A percentile compares a stretch with the other conserved stretches of the same genome.
Evolutionary conservation across 495 filamentous ascomycete genomes (phyloP).

Genomic region (Niebla homalea): DNA sequence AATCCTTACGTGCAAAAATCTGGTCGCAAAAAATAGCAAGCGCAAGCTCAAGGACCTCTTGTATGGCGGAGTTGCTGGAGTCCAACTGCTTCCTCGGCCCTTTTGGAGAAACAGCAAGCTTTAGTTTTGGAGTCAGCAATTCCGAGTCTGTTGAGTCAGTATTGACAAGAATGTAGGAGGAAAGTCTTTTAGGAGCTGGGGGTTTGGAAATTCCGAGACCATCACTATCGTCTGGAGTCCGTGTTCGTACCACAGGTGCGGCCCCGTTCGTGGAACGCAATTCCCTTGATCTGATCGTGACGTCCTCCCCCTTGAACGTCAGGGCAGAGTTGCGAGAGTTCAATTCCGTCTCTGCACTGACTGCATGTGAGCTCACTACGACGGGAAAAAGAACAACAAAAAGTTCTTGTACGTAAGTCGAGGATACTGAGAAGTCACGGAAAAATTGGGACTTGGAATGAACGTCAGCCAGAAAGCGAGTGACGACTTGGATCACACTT

Average conservation of each 20-base stretch:
- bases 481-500: slow-evolving; percentile 52
- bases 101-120: slow-evolving; percentile 45
- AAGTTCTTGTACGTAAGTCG: slow-evolving; percentile 66
- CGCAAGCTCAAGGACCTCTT: slow-evolving; percentile 60
- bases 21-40: slow-evolving; percentile 72
- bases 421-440: slow-evolving; percentile 63
- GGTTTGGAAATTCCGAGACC: slow-evolving; percentile 31
- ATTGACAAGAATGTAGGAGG: slow-evolving; percentile 80
- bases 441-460: slow-evolving; percentile 61
- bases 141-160: slow-evolving; percentile 44
- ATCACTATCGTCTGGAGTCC: slow-evolving; percentile 42
- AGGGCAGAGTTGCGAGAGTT: slow-evolving; percentile 63
- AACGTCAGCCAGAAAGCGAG: slow-evolving; percentile 65
- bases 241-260: slow-evolving; percentile 58
- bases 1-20: slow-evolving; percentile 71
- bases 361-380: slow-evolving; percentile 68
- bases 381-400: slow-evolving; percentile 71
- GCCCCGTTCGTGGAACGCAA: slow-evolving; percentile 31
- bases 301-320: slow-evolving; percentile 74
- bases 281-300: slow-evolving; percentile 63
- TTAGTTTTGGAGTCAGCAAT: slow-evolving; percentile 48
- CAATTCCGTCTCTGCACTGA: slow-evolving; percentile 70
- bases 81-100: slow-evolving; percentile 27
- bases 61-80: slow-evolving; percentile 54
- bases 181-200: slow-evolving; percentile 54